phyloP scores from a whole-genome alignment of 1,284 basidiomycete genomes.

The Sanghuangporus weigelae region DNA sequence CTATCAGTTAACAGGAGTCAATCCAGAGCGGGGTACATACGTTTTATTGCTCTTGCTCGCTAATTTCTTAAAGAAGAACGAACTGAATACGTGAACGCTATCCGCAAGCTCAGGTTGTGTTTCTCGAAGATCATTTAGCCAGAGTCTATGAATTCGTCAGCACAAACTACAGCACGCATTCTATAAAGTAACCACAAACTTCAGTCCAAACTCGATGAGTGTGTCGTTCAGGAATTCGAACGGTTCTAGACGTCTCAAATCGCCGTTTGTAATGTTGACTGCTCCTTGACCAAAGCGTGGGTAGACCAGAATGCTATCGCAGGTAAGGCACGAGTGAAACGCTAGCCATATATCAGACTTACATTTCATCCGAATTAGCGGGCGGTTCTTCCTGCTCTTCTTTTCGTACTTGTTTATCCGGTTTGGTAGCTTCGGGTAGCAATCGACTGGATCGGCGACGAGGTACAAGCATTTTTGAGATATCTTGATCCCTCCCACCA shows the following conservation, averaged over 20 bases:
- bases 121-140: constrained; percentile 53
- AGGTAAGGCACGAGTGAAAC: neutral
- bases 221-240: constrained; percentile 94
- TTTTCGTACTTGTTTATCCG: neutral
- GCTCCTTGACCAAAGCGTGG: constrained; percentile 66
- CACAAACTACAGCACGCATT: neutral
- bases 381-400: neutral
- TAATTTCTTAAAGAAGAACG: constrained; percentile 97
- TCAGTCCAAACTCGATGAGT: constrained; percentile 91
- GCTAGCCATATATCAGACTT: constrained; percentile 24
- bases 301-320: constrained; percentile 67
- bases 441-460: neutral
- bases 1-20: constrained; percentile 1
- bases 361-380: constrained; percentile 55
- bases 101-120: constrained; percentile 58
- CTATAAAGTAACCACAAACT: constrained; percentile 43
- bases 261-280: constrained; percentile 75
- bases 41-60: constrained; percentile 47
- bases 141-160: constrained; percentile 44
- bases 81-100: constrained; percentile 88
- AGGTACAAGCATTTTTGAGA: neutral
- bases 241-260: constrained; percentile 65
- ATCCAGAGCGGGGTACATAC: constrained; percentile 35
- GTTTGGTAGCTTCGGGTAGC: neutral
- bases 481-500: neutral